phyloP scores from a whole-genome alignment of 176 grass and related monocot genomes.

The Musa beccarii region DNA sequence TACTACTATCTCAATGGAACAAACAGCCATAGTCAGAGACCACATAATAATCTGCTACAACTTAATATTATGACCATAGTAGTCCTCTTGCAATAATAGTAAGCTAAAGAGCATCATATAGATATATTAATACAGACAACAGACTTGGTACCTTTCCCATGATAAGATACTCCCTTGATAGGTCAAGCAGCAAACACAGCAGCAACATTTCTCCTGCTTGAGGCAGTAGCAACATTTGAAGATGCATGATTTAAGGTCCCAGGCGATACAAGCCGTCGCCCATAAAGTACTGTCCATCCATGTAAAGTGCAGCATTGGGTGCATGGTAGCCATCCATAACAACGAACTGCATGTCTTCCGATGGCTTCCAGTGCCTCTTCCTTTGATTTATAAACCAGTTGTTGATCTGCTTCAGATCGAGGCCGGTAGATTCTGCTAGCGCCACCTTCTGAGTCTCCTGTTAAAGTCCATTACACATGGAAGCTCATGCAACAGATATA shows the following conservation, averaged over 20 bases:
- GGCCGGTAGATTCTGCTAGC: constrained; percentile 13
- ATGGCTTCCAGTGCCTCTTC: constrained; percentile 26
- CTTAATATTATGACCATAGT: neutral
- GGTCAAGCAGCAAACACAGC: too few species aligned
- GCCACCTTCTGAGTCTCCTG: constrained; percentile 23
- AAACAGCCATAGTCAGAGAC: too few species aligned
- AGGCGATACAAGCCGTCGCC: constrained; percentile 10
- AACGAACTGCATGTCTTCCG: constrained; percentile 25
- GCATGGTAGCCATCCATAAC: constrained; percentile 19
- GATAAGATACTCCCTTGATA: neutral
- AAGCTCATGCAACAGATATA: too few species aligned
- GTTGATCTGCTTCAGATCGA: constrained; percentile 26
- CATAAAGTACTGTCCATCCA: constrained; percentile 18
- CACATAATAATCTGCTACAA: neutral
- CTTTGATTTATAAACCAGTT: constrained; percentile 30
- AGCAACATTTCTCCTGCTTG: too few species aligned
- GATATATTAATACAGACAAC: neutral
- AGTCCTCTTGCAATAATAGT: neutral
- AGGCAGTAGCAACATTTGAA: too few species aligned
- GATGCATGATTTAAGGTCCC: neutral
- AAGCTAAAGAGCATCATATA: neutral
- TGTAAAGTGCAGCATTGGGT: constrained; percentile 6
- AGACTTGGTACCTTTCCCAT: neutral
- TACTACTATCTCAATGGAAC: too few species aligned
- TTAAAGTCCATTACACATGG: neutral